These are phyloP conservation scores for Colletotrichum lupini DNA, from an alignment of 2,329 filamentous ascomycete species.

Conservation along the genomic window DNA sequence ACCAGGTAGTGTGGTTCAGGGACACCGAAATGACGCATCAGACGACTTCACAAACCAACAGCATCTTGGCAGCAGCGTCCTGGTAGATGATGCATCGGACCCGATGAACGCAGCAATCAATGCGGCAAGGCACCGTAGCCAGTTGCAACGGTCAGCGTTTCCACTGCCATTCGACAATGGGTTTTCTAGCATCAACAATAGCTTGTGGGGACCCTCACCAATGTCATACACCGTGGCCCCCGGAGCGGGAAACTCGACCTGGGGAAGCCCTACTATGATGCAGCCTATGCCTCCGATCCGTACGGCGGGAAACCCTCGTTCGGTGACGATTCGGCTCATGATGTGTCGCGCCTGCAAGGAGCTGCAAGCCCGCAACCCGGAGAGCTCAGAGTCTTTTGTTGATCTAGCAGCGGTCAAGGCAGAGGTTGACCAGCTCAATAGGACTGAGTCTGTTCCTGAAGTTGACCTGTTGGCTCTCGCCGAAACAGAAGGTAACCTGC, in stretches of 20 bases:
- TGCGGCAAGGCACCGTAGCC: constrained; percentile 54
- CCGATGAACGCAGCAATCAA: constrained; percentile 47
- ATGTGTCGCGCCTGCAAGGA: constrained; percentile 83
- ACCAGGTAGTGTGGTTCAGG: constrained; percentile 77
- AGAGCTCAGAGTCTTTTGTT: constrained; percentile 73
- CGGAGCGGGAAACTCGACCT: constrained; percentile 55
- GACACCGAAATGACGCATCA: constrained; percentile 62
- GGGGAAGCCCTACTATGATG: constrained; percentile 41
- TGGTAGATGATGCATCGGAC: constrained; percentile 80
- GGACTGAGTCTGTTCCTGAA: constrained; percentile 56
- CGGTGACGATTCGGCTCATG: constrained; percentile 74
- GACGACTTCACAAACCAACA: constrained; percentile 81
- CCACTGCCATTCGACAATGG: constrained; percentile 53
- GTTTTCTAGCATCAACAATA: constrained; percentile 49
- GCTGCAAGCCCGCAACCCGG: constrained; percentile 50
- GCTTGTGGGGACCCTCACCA: constrained; percentile 53
- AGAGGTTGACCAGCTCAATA: constrained; percentile 49
- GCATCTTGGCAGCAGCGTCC: constrained; percentile 89
- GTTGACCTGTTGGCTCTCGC: constrained; percentile 84
- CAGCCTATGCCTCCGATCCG: constrained; percentile 30
- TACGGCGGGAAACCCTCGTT: constrained; percentile 26
- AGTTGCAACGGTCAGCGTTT: constrained; percentile 60
- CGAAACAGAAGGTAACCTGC: constrained; percentile 87
- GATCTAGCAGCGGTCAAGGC: constrained; percentile 76
- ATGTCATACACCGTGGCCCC: constrained; percentile 55